Evolutionary conservation across 768 basidiomycete species (phyloP).

Genomic region (Tubosaeta brunneosetosa): DNA sequence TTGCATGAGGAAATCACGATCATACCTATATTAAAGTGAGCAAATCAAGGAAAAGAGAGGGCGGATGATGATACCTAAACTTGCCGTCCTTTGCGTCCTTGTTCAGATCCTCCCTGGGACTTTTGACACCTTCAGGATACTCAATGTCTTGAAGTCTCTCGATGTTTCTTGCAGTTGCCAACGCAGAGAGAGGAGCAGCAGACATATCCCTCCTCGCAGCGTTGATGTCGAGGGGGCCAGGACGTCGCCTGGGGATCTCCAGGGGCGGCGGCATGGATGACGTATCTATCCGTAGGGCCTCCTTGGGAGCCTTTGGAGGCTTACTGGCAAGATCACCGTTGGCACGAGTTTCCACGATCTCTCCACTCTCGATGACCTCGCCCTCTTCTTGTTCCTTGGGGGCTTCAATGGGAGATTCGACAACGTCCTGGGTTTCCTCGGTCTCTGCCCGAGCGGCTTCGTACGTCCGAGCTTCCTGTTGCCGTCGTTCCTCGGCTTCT

Average conservation of each 20-base stretch:
- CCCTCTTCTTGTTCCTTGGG: slow-evolving; percentile 42
- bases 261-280: slow-evolving; percentile 38
- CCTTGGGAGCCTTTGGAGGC: slow-evolving; percentile 37
- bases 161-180: slow-evolving; percentile 82
- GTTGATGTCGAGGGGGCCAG: slow-evolving; percentile 70
- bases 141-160: slow-evolving; percentile 70
- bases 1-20: slow-evolving; percentile 95
- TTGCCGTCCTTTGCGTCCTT: slow-evolving; percentile 79
- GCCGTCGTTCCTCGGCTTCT: slow-evolving; percentile 30
- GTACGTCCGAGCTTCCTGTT: slow-evolving; percentile 15
- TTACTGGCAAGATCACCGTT: slow-evolving; percentile 42
- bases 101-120: slow-evolving; percentile 84
- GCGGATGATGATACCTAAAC: slow-evolving; percentile 55
- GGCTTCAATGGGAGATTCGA: slow-evolving; percentile 39
- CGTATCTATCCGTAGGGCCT: slow-evolving; percentile 64
- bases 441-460: slow-evolving; percentile 34
- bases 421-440: slow-evolving; percentile 31
- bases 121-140: slow-evolving; percentile 80
- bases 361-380: slow-evolving; percentile 32
- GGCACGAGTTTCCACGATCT: slow-evolving; percentile 22
- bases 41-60: background rate
- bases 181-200: slow-evolving; percentile 45
- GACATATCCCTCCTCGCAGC: slow-evolving; percentile 40
- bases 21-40: slow-evolving; percentile 58
- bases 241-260: slow-evolving; percentile 45